Percentiles rank a stretch among this genome's conserved stretches.
Evolutionary conservation across 768 basidiomycete species (phyloP).

Genomic region (Peribolospora kevripleyi): DNA sequence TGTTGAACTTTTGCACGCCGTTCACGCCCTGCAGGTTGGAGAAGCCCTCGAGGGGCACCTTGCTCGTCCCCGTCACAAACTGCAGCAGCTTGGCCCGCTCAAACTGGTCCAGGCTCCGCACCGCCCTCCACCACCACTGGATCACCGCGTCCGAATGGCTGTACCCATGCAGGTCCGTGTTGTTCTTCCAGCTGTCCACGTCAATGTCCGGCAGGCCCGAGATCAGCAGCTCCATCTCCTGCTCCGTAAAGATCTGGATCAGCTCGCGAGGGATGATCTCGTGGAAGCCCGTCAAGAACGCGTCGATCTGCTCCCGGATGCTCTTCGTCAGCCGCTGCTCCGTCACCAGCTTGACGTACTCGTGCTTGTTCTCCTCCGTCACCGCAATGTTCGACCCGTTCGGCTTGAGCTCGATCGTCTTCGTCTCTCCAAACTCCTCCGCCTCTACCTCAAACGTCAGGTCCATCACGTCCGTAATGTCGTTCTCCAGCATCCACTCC

Average conservation of each 20-base stretch:
- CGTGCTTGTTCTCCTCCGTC: slow-evolving; percentile 85
- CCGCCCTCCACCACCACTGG: slow-evolving; percentile 96
- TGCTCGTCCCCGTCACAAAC: slow-evolving; percentile 45
- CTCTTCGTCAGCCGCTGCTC: slow-evolving; percentile 81
- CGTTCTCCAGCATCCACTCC: slow-evolving; percentile 95
- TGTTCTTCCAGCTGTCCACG: slow-evolving; percentile 87
- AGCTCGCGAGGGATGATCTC: slow-evolving; percentile 95
- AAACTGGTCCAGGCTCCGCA: slow-evolving; percentile 90
- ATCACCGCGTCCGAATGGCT: slow-evolving; percentile 71
- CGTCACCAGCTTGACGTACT: slow-evolving; percentile 86
- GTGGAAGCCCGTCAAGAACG: slow-evolving; percentile 71
- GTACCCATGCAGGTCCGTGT: slow-evolving; percentile 78
- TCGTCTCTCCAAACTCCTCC: slow-evolving; percentile 87
- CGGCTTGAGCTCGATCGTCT: slow-evolving; percentile 64
- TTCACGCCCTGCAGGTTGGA: slow-evolving; percentile 31
- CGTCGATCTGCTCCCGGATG: slow-evolving; percentile 86
- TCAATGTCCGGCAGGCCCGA: slow-evolving; percentile 88
- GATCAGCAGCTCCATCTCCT: slow-evolving; percentile 78
- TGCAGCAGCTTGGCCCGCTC: slow-evolving; percentile 90
- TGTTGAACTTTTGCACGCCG: slow-evolving; percentile 82
- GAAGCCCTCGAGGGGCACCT: slow-evolving; percentile 4
- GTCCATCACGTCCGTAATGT: slow-evolving; percentile 48
- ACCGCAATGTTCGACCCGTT: slow-evolving; percentile 63
- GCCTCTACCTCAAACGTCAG: slow-evolving; percentile 88
- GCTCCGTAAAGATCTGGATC: slow-evolving; percentile 81